A percentile compares a stretch with the other conserved stretches of the same genome.
Evolutionary conservation across 208 protist genomes (phyloP).

Genomic region (Crithidia thermophila): DNA sequence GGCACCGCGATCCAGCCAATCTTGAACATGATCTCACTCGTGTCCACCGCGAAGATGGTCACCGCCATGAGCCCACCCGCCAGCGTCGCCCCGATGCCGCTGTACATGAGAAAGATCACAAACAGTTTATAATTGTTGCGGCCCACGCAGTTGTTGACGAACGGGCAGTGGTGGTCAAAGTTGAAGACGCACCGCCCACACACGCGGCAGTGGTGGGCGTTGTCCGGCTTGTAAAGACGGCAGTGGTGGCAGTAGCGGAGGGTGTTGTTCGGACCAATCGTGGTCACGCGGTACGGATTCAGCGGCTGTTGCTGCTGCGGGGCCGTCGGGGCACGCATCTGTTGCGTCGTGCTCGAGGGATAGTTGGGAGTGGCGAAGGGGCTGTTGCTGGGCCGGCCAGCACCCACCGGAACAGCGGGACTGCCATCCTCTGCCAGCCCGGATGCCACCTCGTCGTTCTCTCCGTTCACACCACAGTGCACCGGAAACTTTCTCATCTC

Average conservation of each 20-base stretch:
- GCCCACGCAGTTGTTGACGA: slow-evolving; percentile 92
- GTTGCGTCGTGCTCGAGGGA: background rate
- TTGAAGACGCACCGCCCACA: slow-evolving; percentile 77
- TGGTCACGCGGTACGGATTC: slow-evolving; percentile 49
- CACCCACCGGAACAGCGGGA: background rate
- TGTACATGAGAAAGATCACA: slow-evolving; percentile 74
- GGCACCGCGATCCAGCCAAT: slow-evolving; percentile 38
- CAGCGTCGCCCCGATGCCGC: slow-evolving; percentile 27
- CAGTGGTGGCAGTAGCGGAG: slow-evolving; percentile 75
- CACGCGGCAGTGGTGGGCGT: slow-evolving; percentile 83
- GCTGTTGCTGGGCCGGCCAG: slow-evolving; percentile 3
- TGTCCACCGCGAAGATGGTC: slow-evolving; percentile 46
- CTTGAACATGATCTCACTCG: slow-evolving; percentile 4
- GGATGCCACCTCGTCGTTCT: background rate
- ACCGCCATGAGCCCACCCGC: slow-evolving; percentile 38
- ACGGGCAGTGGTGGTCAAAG: slow-evolving; percentile 94
- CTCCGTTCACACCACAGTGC: background rate
- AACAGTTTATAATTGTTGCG: slow-evolving; percentile 90
- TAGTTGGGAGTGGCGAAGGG: slow-evolving; percentile 9
- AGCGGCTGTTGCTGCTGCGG: background rate
- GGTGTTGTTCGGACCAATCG: slow-evolving; percentile 34
- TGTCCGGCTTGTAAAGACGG: slow-evolving; percentile 74
- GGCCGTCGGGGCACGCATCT: background rate
- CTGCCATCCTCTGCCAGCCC: background rate
- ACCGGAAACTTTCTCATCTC: too few species aligned